Conservation (phyloP, 164 flowering plant genomes). For the Stephania yunnanensis region DNA sequence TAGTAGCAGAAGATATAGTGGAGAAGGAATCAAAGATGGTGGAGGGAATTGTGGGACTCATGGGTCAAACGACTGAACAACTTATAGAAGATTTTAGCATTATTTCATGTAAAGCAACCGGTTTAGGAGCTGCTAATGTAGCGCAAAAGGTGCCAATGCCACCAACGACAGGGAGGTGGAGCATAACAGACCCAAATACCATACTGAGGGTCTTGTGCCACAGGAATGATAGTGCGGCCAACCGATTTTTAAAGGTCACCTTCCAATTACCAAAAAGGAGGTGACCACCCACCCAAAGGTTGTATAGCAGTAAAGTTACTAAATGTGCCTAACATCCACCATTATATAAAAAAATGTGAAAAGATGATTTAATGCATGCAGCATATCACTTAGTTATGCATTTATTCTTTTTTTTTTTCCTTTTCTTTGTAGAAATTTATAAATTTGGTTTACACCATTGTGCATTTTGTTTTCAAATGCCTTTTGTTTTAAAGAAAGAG, state of each 20-base stretch:
- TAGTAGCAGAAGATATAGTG: slow-evolving; percentile 60
- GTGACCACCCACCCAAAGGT: no score
- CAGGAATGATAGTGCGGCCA: slow-evolving; percentile 65
- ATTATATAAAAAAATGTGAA: no score
- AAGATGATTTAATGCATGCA: no score
- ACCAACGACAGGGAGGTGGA: slow-evolving; percentile 90
- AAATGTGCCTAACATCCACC: no score
- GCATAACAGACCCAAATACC: slow-evolving; percentile 80
- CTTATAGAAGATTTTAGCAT: slow-evolving; percentile 80
- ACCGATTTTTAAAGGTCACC: slow-evolving; percentile 66
- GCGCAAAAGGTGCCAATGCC: slow-evolving; percentile 80
- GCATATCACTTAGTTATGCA: no score
- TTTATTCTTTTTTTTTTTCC: no score
- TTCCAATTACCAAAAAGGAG: slow-evolving; percentile 76
- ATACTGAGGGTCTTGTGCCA: slow-evolving; percentile 80
- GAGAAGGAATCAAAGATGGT: slow-evolving; percentile 65
- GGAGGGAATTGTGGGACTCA: slow-evolving; percentile 64
- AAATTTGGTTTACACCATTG: no score
- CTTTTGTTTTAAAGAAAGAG: no score
- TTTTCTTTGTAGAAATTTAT: no score
- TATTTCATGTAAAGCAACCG: slow-evolving; percentile 62
- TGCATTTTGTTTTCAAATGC: no score
- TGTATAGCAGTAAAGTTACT: no score
- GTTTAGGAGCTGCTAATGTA: slow-evolving; percentile 34
- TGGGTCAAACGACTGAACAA: slow-evolving; percentile 72